Conservation (phyloP, 148 eudicot genomes). For the Tetragonia tetragonoides region DNA sequence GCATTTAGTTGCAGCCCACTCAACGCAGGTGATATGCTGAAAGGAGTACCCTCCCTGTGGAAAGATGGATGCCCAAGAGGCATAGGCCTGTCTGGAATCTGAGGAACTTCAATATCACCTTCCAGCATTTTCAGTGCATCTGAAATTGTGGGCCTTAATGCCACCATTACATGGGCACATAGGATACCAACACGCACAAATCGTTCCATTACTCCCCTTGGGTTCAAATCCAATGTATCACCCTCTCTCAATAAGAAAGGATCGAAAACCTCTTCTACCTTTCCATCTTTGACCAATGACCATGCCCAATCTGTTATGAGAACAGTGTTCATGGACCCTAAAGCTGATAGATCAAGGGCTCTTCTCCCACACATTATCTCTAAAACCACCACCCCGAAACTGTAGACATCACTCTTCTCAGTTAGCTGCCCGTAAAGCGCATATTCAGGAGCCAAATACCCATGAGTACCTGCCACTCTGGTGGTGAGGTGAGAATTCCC, state of each 20-base stretch:
- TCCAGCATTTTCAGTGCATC: slow-evolving; percentile 77
- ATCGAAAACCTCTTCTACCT: slow-evolving; percentile 52
- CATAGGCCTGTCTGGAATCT: slow-evolving; percentile 60
- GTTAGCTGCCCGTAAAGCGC: slow-evolving; percentile 74
- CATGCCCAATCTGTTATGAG: slow-evolving; percentile 74
- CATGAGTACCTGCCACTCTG: slow-evolving; percentile 73
- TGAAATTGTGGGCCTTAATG: slow-evolving; percentile 61
- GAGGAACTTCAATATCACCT: slow-evolving; percentile 72
- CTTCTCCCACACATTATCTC: slow-evolving; percentile 74
- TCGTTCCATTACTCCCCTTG: slow-evolving; percentile 62
- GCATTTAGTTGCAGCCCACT: slow-evolving; percentile 39
- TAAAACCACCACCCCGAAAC: slow-evolving; percentile 70
- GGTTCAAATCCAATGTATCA: slow-evolving; percentile 32
- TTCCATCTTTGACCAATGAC: slow-evolving; percentile 55
- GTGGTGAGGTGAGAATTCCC: slow-evolving; percentile 68
- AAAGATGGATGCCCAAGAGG: slow-evolving; percentile 56
- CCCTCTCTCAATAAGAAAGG: slow-evolving; percentile 32
- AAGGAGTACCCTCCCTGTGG: slow-evolving; percentile 26
- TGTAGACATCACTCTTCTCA: slow-evolving; percentile 71
- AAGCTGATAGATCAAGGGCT: slow-evolving; percentile 59
- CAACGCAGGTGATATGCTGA: slow-evolving; percentile 45
- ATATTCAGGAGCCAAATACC: slow-evolving; percentile 75
- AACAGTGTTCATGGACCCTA: slow-evolving; percentile 44
- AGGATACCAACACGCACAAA: slow-evolving; percentile 66
- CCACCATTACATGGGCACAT: slow-evolving; percentile 89